Conservation (phyloP, 495 filamentous ascomycete species). For the Hyaloscypha hepaticicola region DNA sequence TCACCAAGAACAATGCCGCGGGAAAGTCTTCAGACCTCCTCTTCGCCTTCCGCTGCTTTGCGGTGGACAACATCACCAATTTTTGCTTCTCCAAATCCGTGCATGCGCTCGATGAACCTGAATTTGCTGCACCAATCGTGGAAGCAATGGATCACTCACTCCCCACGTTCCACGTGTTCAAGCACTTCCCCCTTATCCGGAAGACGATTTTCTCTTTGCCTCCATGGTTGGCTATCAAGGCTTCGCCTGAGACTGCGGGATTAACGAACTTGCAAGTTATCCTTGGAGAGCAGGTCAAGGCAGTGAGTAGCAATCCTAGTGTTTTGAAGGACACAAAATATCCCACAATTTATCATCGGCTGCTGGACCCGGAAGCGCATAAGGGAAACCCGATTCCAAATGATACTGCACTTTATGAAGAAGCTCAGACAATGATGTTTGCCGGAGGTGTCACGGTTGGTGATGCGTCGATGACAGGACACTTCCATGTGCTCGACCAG, state of each 20-base stretch:
- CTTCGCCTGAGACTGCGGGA: constrained; percentile 27
- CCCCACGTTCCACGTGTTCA: constrained; percentile 38
- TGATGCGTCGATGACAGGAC: constrained; percentile 35
- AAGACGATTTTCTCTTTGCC: constrained; percentile 36
- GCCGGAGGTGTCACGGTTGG: constrained; percentile 44
- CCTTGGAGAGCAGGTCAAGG: constrained; percentile 19
- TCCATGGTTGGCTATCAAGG: constrained; percentile 16
- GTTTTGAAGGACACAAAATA: constrained; percentile 34
- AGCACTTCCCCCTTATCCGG: constrained; percentile 36
- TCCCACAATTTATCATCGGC: constrained; percentile 40
- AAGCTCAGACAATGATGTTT: constrained; percentile 40
- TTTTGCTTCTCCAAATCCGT: constrained; percentile 39
- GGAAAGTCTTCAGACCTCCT: constrained; percentile 32
- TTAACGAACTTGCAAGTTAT: constrained; percentile 17
- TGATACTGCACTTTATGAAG: constrained; percentile 34
- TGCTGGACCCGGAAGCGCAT: constrained; percentile 32
- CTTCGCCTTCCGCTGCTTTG: constrained; percentile 38
- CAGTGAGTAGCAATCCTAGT: constrained; percentile 15
- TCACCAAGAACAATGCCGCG: constrained; percentile 20
- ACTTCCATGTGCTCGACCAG: constrained; percentile 37
- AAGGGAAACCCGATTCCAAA: constrained; percentile 13
- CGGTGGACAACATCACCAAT: constrained; percentile 41
- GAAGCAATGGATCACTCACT: constrained; percentile 17
- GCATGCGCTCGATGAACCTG: constrained; percentile 34
- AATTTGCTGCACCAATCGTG: constrained; percentile 29